Evolutionary conservation across 192 early-diverging fungal genomes (phyloP).

Genomic region (Hyaloraphidium curvatum): DNA sequence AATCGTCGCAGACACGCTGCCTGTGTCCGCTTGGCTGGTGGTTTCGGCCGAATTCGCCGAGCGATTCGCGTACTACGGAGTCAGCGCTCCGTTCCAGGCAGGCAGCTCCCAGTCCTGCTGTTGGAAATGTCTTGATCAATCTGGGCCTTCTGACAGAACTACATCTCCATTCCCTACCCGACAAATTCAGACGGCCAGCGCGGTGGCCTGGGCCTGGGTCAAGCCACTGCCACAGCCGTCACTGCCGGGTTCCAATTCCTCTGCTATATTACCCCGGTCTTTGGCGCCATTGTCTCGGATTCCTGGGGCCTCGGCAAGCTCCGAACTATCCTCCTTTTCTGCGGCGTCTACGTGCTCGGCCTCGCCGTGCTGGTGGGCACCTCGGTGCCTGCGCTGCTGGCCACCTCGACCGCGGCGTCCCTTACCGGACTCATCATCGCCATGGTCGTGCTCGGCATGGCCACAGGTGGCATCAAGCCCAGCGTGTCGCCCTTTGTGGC

Average conservation of each 20-base stretch:
- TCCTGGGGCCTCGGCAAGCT: constrained; percentile 56
- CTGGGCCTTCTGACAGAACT: too few species aligned
- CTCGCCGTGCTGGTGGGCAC: constrained; percentile 41
- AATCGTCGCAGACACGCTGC: too few species aligned
- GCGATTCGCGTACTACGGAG: constrained; percentile 42
- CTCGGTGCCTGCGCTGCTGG: constrained; percentile 27
- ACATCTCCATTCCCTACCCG: constrained; percentile 12
- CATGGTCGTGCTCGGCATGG: constrained; percentile 53
- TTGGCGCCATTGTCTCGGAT: constrained; percentile 47
- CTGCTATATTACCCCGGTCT: constrained; percentile 35
- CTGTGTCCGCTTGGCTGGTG: constrained; percentile 23
- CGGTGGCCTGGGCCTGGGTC: constrained; percentile 25
- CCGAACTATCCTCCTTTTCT: constrained; percentile 46
- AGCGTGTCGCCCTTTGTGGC: constrained; percentile 64
- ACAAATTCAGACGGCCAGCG: constrained; percentile 12
- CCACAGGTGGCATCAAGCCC: constrained; percentile 60
- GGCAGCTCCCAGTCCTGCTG: constrained; percentile 27
- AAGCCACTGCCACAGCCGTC: constrained; percentile 32
- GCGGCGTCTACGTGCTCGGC: constrained; percentile 42
- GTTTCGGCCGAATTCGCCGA: constrained; percentile 39
- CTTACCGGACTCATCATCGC: constrained; percentile 44
- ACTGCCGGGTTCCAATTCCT: constrained; percentile 36
- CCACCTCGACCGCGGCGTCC: too few species aligned
- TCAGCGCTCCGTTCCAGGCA: constrained; percentile 32
- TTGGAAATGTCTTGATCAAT: too few species aligned